Conservation (phyloP, 2,329 filamentous ascomycete species). For the Neoascochyta sp. region DNA sequence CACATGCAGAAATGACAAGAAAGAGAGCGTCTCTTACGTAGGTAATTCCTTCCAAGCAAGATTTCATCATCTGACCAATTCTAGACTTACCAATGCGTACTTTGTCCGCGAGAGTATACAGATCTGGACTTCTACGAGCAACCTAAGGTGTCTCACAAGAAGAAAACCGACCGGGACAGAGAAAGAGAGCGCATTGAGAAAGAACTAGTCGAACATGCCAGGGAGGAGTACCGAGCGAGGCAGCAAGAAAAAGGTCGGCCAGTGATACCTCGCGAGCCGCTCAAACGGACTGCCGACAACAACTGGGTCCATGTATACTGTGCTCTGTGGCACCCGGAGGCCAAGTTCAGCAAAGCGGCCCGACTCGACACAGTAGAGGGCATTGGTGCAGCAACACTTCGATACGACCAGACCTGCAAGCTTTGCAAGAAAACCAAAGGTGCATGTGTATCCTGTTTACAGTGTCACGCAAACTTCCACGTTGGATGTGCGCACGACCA, state of each 20-base stretch:
- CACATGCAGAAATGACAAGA: constrained; percentile 92
- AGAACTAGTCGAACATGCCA: constrained; percentile 74
- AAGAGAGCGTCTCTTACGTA: constrained; percentile 85
- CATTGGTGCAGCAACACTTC: constrained; percentile 68
- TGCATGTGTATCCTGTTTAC: constrained; percentile 80
- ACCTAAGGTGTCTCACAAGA: constrained; percentile 73
- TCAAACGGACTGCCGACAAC: constrained; percentile 92
- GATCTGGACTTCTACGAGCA: constrained; percentile 81
- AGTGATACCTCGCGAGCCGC: constrained; percentile 75
- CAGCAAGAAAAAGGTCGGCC: constrained; percentile 84
- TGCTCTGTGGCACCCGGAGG: constrained; percentile 85
- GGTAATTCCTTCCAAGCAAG: constrained; percentile 29
- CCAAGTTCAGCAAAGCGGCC: constrained; percentile 84
- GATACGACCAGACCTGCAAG: constrained; percentile 77
- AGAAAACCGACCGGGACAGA: constrained; percentile 88
- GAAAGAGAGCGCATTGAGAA: constrained; percentile 85
- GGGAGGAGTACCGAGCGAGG: constrained; percentile 75
- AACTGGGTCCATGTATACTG: constrained; percentile 98
- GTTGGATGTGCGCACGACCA: constrained; percentile 85
- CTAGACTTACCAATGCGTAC: constrained; percentile 83
- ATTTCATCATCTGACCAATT: constrained; percentile 15
- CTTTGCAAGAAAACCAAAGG: constrained; percentile 71
- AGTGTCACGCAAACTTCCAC: constrained; percentile 70
- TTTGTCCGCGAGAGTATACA: constrained; percentile 80
- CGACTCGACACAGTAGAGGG: constrained; percentile 84